Percentiles rank a stretch among this genome's conserved stretches.
phyloP scores from a whole-genome alignment of 2,329 filamentous ascomycete genomes.

The Pyrenophora graminea region DNA sequence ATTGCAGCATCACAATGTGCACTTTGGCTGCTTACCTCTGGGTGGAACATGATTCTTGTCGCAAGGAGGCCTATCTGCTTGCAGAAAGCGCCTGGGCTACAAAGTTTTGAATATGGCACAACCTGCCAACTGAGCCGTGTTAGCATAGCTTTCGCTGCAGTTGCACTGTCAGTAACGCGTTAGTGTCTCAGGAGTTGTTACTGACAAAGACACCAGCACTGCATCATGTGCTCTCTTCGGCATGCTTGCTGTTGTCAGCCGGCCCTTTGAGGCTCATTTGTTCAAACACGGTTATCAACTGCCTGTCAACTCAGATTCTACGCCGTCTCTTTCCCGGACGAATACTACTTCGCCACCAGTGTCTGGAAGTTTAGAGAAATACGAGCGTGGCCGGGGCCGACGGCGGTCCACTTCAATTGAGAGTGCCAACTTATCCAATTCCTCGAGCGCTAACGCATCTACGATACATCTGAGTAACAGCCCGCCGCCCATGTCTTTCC shows the following conservation, averaged over 20 bases:
- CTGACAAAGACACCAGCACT: slow-evolving; percentile 25
- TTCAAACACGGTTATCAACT: slow-evolving; percentile 32
- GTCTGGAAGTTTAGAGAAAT: slow-evolving; percentile 5
- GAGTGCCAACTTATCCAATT: slow-evolving; percentile 19
- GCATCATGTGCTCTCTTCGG: slow-evolving; percentile 40
- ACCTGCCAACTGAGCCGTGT: slow-evolving; percentile 38
- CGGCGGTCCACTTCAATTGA: slow-evolving; percentile 23
- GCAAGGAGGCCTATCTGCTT: slow-evolving; percentile 44
- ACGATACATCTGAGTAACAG: slow-evolving; percentile 28
- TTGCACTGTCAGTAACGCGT: slow-evolving; percentile 37
- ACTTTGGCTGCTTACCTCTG: slow-evolving; percentile 45
- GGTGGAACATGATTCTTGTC: slow-evolving; percentile 48
- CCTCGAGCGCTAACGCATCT: no score
- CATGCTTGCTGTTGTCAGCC: slow-evolving; percentile 38
- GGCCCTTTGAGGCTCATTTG: slow-evolving; percentile 46
- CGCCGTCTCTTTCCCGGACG: slow-evolving; percentile 22
- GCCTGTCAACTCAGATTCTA: slow-evolving; percentile 10
- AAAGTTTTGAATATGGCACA: slow-evolving; percentile 41
- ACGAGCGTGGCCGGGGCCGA: slow-evolving; percentile 1
- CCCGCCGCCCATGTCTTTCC: slow-evolving; percentile 18
- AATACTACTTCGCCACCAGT: slow-evolving; percentile 17
- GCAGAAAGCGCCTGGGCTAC: slow-evolving; percentile 20
- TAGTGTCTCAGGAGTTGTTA: not conserved
- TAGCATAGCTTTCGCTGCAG: slow-evolving; percentile 37
- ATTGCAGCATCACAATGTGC: slow-evolving; percentile 38